Conservation (phyloP, 192 early-diverging fungal genomes). For the Coemansia reversa region DNA sequence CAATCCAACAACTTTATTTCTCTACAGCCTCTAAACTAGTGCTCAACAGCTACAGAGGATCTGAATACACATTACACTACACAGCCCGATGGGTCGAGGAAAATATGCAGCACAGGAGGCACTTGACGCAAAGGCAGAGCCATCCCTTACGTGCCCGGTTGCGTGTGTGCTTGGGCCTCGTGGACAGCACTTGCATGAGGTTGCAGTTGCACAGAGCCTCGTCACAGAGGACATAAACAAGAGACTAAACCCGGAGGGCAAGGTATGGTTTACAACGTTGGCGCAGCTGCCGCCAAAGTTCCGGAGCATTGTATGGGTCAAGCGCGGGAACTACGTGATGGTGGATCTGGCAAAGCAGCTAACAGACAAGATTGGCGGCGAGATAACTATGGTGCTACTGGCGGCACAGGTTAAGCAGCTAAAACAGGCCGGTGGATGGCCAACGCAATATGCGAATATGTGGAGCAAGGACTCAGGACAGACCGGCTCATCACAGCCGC, state of each 20-base stretch:
- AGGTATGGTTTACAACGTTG: conserved; percentile 56
- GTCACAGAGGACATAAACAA: conserved; percentile 28
- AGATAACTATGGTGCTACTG: conserved; percentile 73
- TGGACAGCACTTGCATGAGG: conserved; percentile 74
- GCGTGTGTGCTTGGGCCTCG: conserved; percentile 64
- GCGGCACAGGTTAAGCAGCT: conserved; percentile 72
- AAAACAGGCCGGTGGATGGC: conserved; percentile 46
- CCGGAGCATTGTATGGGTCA: conserved; percentile 81
- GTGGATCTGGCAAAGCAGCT: conserved; percentile 60
- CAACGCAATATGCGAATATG: conserved; percentile 25
- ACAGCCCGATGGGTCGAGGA: conserved; percentile 40
- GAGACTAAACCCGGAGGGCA: conserved; percentile 45
- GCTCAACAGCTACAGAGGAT: neutral
- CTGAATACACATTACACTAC: conserved; percentile 3
- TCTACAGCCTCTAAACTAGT: neutral
- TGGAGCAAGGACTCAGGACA: conserved; percentile 19
- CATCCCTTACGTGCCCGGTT: conserved; percentile 41
- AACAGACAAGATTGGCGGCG: conserved; percentile 72
- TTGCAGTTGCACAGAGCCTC: conserved; percentile 52
- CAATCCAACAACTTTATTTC: neutral
- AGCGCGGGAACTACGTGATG: conserved; percentile 66
- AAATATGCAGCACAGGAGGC: conserved; percentile 51
- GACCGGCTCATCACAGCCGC: neutral
- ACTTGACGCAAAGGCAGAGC: conserved; percentile 35
- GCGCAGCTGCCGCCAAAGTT: conserved; percentile 74